Evolutionary conservation across 164 flowering plant genomes (phyloP).

Genomic region (Chimonanthus salicifolius): DNA sequence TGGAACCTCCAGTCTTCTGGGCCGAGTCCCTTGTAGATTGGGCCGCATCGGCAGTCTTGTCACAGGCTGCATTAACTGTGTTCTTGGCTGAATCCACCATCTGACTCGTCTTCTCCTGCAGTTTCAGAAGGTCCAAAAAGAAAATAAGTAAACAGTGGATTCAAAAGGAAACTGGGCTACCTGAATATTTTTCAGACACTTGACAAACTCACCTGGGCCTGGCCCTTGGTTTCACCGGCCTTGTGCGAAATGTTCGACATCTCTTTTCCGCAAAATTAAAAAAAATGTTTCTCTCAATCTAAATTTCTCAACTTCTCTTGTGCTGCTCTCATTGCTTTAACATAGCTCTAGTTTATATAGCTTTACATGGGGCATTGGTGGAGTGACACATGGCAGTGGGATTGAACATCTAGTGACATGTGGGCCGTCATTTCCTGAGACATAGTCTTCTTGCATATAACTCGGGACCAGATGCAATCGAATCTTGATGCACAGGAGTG

Average conservation of each 20-base stretch:
- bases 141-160: not conserved
- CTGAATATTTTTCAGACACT: not conserved
- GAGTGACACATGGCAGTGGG: not conserved
- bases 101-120: slow-evolving; percentile 29
- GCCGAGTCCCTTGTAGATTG: slow-evolving; percentile 22
- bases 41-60: slow-evolving; percentile 24
- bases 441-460: not conserved
- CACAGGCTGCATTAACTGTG: slow-evolving; percentile 25
- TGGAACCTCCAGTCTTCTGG: slow-evolving; percentile 23
- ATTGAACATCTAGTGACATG: not conserved
- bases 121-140: not conserved
- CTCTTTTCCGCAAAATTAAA: not conserved
- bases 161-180: not conserved
- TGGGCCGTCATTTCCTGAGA: not conserved
- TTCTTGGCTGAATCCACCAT: slow-evolving; percentile 24
- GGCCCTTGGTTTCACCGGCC: slow-evolving; percentile 12
- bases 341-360: not conserved
- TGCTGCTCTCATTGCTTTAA: not conserved
- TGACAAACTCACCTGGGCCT: slow-evolving; percentile 12
- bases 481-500: no score
- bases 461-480: no score
- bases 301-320: not conserved
- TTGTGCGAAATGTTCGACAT: slow-evolving; percentile 1
- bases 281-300: not conserved
- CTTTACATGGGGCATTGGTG: not conserved